Conservation (phyloP, 2,329 filamentous ascomycete genomes). For the Bipolaris sorokiniana region DNA sequence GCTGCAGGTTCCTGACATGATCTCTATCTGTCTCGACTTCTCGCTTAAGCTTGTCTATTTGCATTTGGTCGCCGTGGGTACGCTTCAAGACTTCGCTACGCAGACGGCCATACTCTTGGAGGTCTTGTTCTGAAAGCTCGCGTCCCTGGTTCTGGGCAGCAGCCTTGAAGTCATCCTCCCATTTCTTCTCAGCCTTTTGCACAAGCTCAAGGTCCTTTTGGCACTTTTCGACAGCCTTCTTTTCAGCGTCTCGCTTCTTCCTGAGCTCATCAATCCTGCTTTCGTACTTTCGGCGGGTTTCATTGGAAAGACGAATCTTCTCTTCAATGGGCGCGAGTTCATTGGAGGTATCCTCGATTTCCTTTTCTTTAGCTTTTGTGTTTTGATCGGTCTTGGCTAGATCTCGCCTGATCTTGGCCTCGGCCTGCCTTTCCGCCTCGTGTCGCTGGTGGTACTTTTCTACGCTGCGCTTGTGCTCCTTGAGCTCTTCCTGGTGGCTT, state of each 20-base stretch:
- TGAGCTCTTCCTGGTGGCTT: constrained; percentile 91
- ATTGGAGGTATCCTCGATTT: constrained; percentile 85
- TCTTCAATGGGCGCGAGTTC: constrained; percentile 87
- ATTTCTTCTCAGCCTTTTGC: constrained; percentile 87
- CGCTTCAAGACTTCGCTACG: constrained; percentile 84
- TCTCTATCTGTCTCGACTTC: constrained; percentile 92
- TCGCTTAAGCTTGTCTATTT: constrained; percentile 83
- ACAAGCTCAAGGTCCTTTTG: constrained; percentile 82
- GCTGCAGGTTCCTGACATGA: constrained; percentile 85
- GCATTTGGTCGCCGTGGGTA: constrained; percentile 79
- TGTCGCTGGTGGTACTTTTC: constrained; percentile 82
- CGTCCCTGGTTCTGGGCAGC: constrained; percentile 85
- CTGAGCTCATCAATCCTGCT: constrained; percentile 72
- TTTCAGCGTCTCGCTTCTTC: constrained; percentile 78
- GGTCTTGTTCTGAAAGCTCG: constrained; percentile 82
- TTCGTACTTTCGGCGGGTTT: constrained; percentile 71
- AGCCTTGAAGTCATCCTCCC: constrained; percentile 86
- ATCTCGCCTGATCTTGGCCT: constrained; percentile 75
- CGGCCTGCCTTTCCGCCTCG: constrained; percentile 82
- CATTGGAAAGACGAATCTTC: constrained; percentile 77
- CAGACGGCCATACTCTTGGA: constrained; percentile 86
- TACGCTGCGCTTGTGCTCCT: constrained; percentile 87
- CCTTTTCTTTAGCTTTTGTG: constrained; percentile 85
- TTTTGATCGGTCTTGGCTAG: constrained; percentile 81
- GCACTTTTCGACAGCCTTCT: constrained; percentile 70